A percentile compares a stretch with the other conserved stretches of the same genome.
Conservation (phyloP, 2,329 filamentous ascomycete species). For the Eurotiales sp. region DNA sequence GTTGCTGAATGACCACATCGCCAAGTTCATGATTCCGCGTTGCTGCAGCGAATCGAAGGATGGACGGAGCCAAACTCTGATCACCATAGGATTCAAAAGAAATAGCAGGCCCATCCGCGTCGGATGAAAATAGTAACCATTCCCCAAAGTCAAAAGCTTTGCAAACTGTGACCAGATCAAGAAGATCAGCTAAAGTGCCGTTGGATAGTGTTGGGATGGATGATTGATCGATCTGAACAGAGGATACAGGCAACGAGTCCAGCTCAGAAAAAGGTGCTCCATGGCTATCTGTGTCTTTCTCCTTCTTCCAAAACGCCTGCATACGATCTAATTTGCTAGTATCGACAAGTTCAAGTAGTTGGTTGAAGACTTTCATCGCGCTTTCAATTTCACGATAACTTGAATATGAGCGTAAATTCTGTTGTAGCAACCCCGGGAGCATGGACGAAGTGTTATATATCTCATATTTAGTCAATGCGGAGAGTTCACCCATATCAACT, state of each 20-base stretch:
- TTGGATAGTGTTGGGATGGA: constrained; percentile 42
- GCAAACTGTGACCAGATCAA: constrained; percentile 49
- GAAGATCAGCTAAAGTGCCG: constrained; percentile 46
- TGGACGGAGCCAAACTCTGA: constrained; percentile 47
- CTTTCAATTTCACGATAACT: constrained; percentile 22
- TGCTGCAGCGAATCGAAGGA: constrained; percentile 53
- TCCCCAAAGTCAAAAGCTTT: constrained; percentile 48
- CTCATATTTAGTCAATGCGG: constrained; percentile 22
- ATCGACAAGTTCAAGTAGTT: constrained; percentile 33
- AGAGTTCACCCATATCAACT: constrained; percentile 19
- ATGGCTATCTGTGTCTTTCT: not conserved
- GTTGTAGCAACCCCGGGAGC: constrained; percentile 30
- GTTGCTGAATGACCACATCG: constrained; percentile 25
- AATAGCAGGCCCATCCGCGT: constrained; percentile 55
- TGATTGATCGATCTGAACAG: constrained; percentile 22
- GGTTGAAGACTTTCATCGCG: constrained; percentile 28
- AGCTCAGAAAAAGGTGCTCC: constrained; percentile 2
- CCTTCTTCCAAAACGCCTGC: constrained; percentile 25
- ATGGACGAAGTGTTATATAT: constrained; percentile 34
- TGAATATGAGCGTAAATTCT: constrained; percentile 27
- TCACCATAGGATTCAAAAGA: constrained; percentile 42
- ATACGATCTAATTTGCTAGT: constrained; percentile 34
- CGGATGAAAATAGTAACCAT: constrained; percentile 51
- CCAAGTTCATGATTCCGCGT: constrained; percentile 41
- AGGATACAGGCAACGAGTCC: constrained; percentile 8